Percentiles rank a stretch among this genome's conserved stretches.
These are phyloP conservation scores for Verticillium klebahnii DNA, from an alignment of 2,329 filamentous ascomycete species.

Conservation along the genomic window DNA sequence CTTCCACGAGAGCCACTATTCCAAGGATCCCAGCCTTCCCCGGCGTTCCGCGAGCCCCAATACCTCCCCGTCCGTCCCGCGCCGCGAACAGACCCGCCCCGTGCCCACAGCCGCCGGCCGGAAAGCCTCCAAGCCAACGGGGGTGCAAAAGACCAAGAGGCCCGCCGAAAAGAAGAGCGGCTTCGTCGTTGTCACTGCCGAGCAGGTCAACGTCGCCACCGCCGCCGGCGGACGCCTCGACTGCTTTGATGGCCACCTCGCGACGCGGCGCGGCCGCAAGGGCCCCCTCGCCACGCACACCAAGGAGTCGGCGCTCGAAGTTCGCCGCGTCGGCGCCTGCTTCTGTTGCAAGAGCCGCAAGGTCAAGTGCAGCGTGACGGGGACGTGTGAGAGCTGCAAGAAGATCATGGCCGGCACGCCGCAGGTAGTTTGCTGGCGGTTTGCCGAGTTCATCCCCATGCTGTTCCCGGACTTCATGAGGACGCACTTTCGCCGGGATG, in stretches of 20 bases:
- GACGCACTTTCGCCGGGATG: slow-evolving; percentile 44
- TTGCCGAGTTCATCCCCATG: slow-evolving; percentile 47
- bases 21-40: not conserved
- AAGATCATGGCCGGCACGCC: slow-evolving; percentile 46
- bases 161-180: slow-evolving; percentile 29
- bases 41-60: not conserved
- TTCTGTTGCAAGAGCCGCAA: slow-evolving; percentile 54
- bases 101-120: not conserved
- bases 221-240: slow-evolving; percentile 43
- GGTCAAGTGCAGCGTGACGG: slow-evolving; percentile 51
- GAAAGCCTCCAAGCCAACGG: not conserved
- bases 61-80: not conserved
- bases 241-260: slow-evolving; percentile 47
- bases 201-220: slow-evolving; percentile 40
- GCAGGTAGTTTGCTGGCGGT: slow-evolving; percentile 55
- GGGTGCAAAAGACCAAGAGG: slow-evolving; percentile 25
- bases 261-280: slow-evolving; percentile 51
- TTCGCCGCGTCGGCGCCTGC: slow-evolving; percentile 50
- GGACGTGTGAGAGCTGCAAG: slow-evolving; percentile 53
- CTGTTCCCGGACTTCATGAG: slow-evolving; percentile 50
- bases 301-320: slow-evolving; percentile 49
- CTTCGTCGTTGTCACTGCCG: slow-evolving; percentile 52
- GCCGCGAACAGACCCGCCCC: not conserved
- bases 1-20: slow-evolving; percentile 26
- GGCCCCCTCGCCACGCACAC: slow-evolving; percentile 50